phyloP scores from a whole-genome alignment of 1,284 basidiomycete genomes.

The Ceratobasidium sp. region DNA sequence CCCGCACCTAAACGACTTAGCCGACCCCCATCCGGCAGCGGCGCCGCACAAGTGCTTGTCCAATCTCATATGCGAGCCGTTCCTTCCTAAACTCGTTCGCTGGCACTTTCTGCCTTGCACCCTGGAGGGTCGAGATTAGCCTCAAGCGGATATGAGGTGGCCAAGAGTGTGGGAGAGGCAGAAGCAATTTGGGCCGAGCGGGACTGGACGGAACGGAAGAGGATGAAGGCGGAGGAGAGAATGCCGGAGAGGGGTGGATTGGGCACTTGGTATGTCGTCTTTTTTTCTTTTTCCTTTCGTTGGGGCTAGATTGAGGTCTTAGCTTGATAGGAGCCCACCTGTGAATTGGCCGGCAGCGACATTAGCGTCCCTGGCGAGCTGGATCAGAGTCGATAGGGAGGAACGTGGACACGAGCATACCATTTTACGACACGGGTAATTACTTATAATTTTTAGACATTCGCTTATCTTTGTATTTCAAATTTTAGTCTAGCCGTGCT shows the following conservation, averaged over 20 bases:
- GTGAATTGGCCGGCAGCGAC: background rate
- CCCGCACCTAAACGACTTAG: conserved; percentile 18
- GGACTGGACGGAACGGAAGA: conserved; percentile 11
- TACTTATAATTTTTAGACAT: no score
- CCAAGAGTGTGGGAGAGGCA: conserved; percentile 31
- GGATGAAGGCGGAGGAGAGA: conserved; percentile 10
- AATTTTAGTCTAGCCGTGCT: no score
- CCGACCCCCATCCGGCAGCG: conserved; percentile 28
- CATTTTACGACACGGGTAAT: no score
- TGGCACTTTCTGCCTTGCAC: background rate
- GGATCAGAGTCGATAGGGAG: background rate
- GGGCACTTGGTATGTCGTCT: background rate
- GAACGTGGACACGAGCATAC: conserved; percentile 17
- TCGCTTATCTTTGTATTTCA: no score
- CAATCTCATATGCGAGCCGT: background rate
- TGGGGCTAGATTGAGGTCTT: no score
- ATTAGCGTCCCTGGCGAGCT: background rate
- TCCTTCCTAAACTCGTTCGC: background rate
- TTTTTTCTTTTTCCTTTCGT: background rate
- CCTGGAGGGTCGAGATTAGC: background rate
- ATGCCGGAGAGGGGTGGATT: conserved; percentile 12
- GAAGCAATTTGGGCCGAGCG: conserved; percentile 21
- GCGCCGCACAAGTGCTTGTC: conserved; percentile 17
- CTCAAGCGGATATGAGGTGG: conserved; percentile 13
- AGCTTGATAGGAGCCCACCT: background rate